Percentiles rank a stretch among this genome's conserved stretches.
Evolutionary conservation across 192 early-diverging fungal species (phyloP).

Genomic region (Coemansia sp.): DNA sequence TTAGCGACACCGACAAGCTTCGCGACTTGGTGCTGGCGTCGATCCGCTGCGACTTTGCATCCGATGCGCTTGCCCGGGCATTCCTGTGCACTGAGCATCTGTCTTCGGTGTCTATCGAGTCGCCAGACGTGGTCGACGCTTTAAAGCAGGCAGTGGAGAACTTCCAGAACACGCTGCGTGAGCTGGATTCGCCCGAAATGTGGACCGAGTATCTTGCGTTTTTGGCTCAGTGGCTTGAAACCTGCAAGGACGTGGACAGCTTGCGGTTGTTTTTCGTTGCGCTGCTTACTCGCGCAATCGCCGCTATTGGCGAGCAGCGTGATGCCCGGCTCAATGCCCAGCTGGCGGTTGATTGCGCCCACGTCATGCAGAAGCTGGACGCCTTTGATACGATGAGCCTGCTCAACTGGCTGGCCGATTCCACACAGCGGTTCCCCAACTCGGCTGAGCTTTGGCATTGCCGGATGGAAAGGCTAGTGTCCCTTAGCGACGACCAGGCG

Average conservation of each 20-base stretch:
- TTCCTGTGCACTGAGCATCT: conserved; percentile 58
- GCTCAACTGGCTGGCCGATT: conserved; percentile 25
- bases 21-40: conserved; percentile 16
- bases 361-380: neutral
- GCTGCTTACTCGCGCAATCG: conserved; percentile 56
- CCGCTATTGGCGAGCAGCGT: conserved; percentile 54
- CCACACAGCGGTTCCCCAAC: conserved; percentile 25
- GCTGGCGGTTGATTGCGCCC: conserved; percentile 50
- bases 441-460: conserved; percentile 29
- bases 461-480: conserved; percentile 14
- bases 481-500: neutral
- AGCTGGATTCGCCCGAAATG: conserved; percentile 51
- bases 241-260: conserved; percentile 9
- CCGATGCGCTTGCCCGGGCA: conserved; percentile 35
- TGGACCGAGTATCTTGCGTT: conserved; percentile 66
- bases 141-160: conserved; percentile 49
- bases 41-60: conserved; percentile 34
- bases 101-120: conserved; percentile 57
- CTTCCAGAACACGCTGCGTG: conserved; percentile 54
- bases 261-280: conserved; percentile 37
- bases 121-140: conserved; percentile 57
- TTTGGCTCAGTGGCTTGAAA: conserved; percentile 48
- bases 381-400: conserved; percentile 8
- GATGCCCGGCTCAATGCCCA: conserved; percentile 41
- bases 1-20: conserved; percentile 44